Evolutionary conservation across 2,329 filamentous ascomycete species (phyloP), one percentile per base, ranked within the genome.

Genomic region (Endoconidiophora laricicola): DNA sequence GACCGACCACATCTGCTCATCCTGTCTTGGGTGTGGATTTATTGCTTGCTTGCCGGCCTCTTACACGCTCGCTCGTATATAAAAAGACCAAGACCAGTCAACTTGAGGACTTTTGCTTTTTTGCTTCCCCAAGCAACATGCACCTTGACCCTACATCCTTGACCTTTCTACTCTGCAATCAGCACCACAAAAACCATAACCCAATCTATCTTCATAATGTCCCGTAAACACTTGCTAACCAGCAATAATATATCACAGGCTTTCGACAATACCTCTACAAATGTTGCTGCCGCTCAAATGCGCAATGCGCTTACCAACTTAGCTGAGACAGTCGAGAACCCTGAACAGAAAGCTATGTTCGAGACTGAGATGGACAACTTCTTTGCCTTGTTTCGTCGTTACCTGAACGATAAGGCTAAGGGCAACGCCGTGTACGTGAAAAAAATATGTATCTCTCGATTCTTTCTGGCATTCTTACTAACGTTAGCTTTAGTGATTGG

Each of bases 321-420:
- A 56, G 77, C 85, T 60, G 91, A 98, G 70, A 84, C 82, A 7
- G 88, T 95, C 64, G 77, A 80, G 61, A 87, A 96, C 64, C 74
- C 83, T 51, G 71, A 79, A 55, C 69, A 83, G 65, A 86, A 85
- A 69, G 90, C 94, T 83, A 87, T 93, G 58, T 96, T 96, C 67
- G 90, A 96, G 72, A 93, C 88, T 3, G 90, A 98, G 71, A 96
- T 95, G 88, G 91, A 98, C 78, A 98, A 98, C 80, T 98, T 98
- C 76, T 98, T 98, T 65, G 83, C 87, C 54, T 83, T 98, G 55
- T 98, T 98, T 82, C 84, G 91, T 64, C 81, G 91, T 69, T 98
- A 95, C 70, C 74, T 98, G 56, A 95, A 95, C 65, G 91, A 96
- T 73, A 94, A 95, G 76, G 90, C 91, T 63, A 96, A 96, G 79